Base-by-base conservation (phyloP, 2,329 filamentous ascomycete genomes). In the Alternaria burnsii region DNA sequence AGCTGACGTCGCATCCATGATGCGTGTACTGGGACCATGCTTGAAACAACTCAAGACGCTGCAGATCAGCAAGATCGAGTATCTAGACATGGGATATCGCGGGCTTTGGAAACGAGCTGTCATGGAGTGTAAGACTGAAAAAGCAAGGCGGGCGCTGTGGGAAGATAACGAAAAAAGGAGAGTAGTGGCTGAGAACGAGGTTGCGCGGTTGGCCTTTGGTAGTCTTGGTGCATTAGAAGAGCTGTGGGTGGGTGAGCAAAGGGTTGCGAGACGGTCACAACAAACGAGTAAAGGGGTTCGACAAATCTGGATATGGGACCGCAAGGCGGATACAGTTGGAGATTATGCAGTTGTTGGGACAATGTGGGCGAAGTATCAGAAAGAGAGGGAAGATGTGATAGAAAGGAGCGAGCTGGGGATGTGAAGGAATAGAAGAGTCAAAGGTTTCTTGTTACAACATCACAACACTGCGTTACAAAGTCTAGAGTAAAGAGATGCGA, bases 91-190 rank as follows among this genome's bases (percentile, higher is more conserved):
- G 62, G 63, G 67, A 5, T 67, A 62, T 34, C 55, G 61, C 3
- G 51, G 59, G n/a, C 43, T 65, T 11, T 69, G 65, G 67, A 64
- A 63, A 52, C 61, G 65, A 14, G 52, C 51, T 9, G 58, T 68
- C 2, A 54, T 60, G 32, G 54, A 58, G 16, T 66, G 60, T 20
- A 62, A 57, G n/a, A 52, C 61, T 20, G 59, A 61, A 40, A 36
- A 60, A 18, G 57, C 59, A 26, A 59, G 57, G 20, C 40, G 20
- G 16, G 24, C 16, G 11, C 36, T 70, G 20, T 70, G 66, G 68
- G 18, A 38, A 11, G 55, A 59, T 11, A 65, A 63, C 22, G 68
- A 70, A 46, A 40, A 30, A 1, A 30, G 51, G 14, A 52, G 68
- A 28, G 68, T 70, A 1, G 55, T 54, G 8, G 61, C 54, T 1